A percentile compares a stretch with the other conserved stretches of the same genome.
phyloP scores from a whole-genome alignment of 352 stramenopile genomes.

The Pythium insidiosum region DNA sequence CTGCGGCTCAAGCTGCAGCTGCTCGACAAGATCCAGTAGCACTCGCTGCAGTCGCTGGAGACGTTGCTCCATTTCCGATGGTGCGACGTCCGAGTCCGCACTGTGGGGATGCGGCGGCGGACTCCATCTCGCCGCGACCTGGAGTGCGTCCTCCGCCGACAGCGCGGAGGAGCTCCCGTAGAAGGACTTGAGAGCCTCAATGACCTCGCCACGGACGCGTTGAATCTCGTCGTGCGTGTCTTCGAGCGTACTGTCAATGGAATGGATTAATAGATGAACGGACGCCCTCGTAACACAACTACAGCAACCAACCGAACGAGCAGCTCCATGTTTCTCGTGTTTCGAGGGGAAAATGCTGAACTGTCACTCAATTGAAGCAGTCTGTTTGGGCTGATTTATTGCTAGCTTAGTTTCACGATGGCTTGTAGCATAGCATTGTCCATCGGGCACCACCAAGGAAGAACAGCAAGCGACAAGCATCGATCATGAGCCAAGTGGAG shows the following conservation, averaged over 20 bases:
- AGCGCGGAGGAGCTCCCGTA: conserved; percentile 49
- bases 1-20: conserved; percentile 33
- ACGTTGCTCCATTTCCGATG: conserved; percentile 39
- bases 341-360: conserved; percentile 3
- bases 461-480: background rate
- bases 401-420: no score
- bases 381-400: no score
- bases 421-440: no score
- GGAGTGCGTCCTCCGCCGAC: conserved; percentile 51
- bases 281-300: background rate
- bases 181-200: conserved; percentile 53
- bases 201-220: conserved; percentile 39
- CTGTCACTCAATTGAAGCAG: no score
- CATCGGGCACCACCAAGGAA: background rate
- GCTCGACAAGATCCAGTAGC: conserved; percentile 37
- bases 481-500: conserved; percentile 23
- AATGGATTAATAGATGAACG: background rate
- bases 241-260: conserved; percentile 42
- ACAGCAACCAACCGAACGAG: conserved; percentile 13
- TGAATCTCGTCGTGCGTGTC: conserved; percentile 57
- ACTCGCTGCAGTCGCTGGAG: conserved; percentile 31
- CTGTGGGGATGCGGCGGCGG: conserved; percentile 2
- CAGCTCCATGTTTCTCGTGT: conserved; percentile 11
- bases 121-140: conserved; percentile 45
- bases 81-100: background rate